Conservation (phyloP, 768 basidiomycete genomes). For the Suillus variegatus region DNA sequence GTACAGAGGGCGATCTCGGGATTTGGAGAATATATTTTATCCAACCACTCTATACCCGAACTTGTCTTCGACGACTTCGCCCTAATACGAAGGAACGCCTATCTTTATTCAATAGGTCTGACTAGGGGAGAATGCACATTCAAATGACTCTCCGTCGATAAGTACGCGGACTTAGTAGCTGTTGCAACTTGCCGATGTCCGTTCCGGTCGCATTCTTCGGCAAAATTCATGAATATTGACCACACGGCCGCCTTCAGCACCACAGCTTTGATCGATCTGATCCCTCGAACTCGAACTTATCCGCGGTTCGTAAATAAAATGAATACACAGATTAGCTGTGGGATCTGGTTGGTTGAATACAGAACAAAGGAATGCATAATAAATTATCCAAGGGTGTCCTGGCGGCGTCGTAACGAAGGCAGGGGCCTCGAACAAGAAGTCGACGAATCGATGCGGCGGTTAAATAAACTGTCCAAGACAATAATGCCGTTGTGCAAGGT, state of each 20-base stretch:
- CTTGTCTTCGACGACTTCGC: neutral
- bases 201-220: neutral
- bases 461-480: constrained; percentile 94
- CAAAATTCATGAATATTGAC: neutral
- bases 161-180: neutral
- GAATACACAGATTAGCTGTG: neutral
- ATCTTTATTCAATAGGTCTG: neutral
- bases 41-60: neutral
- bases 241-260: neutral
- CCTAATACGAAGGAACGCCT: neutral
- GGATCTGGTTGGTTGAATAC: neutral
- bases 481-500: constrained; percentile 97
- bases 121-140: neutral
- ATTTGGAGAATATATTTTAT: neutral
- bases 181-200: neutral
- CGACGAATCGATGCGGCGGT: constrained; percentile 91
- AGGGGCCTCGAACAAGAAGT: constrained; percentile 92
- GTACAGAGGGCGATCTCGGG: neutral
- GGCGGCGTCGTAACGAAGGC: constrained; percentile 93
- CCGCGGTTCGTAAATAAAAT: neutral
- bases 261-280: neutral
- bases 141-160: neutral
- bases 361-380: neutral
- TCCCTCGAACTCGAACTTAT: neutral
- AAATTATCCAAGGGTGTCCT: constrained; percentile 94